These are phyloP conservation scores for Claviceps digitariae DNA, from an alignment of 2,329 filamentous ascomycete genomes.

Conservation along the genomic window DNA sequence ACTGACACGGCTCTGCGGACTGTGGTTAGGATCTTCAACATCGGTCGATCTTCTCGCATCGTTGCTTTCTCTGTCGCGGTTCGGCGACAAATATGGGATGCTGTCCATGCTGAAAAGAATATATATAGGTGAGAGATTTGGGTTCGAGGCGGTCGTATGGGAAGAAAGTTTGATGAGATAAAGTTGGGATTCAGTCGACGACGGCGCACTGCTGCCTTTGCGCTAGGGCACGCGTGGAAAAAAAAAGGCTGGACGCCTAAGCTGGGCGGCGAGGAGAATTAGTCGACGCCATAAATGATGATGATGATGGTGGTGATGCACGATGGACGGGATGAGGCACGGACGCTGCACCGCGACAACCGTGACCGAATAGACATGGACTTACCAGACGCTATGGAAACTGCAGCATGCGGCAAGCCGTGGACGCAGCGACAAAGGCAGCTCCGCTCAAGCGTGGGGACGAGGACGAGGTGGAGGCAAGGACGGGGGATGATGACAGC, in stretches of 20 bases:
- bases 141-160: not conserved
- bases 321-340: not conserved
- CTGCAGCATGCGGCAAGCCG: not conserved
- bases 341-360: not conserved
- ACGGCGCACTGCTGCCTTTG: not conserved
- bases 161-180: not conserved
- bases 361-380: not conserved
- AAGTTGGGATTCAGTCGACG: not conserved
- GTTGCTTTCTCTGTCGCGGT: not conserved
- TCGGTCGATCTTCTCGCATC: conserved; percentile 9
- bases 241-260: not conserved
- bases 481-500: not conserved
- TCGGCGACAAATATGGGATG: not conserved
- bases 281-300: not conserved
- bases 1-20: conserved; percentile 23
- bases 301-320: not conserved
- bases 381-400: not conserved
- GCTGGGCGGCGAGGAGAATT: not conserved
- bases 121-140: not conserved
- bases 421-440: not conserved
- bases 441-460: not conserved
- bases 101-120: not conserved
- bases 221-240: not conserved
- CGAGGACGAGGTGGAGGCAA: not conserved
- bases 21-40: conserved; percentile 22